A percentile compares a stretch with the other conserved stretches of the same genome.
phyloP scores from a whole-genome alignment of 805 yeast genomes.

The Candida fluviatilis region DNA sequence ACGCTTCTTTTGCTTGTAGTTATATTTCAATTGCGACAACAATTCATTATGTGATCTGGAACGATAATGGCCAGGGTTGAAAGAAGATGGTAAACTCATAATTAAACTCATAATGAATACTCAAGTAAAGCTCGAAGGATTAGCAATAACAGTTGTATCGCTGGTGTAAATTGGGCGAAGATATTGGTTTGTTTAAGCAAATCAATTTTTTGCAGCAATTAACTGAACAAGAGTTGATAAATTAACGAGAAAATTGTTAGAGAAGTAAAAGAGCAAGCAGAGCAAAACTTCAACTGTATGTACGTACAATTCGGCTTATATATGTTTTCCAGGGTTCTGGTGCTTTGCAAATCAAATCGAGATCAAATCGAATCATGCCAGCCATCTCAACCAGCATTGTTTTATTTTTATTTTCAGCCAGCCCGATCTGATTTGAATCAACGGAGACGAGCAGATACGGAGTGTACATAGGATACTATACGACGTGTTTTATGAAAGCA shows the following conservation, averaged over 20 bases:
- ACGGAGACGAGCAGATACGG: not conserved
- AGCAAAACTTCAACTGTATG: too few species aligned
- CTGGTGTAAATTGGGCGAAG: not conserved
- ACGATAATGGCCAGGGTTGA: conserved; percentile 26
- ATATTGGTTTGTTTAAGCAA: too few species aligned
- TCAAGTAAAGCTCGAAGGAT: too few species aligned
- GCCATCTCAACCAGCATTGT: conserved; percentile 4
- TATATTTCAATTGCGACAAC: conserved; percentile 21
- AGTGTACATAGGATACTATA: not conserved
- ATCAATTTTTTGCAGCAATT: too few species aligned
- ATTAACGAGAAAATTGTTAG: too few species aligned
- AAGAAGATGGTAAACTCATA: conserved; percentile 31
- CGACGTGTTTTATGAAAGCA: not conserved
- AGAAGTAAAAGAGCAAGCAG: too few species aligned
- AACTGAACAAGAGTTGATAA: too few species aligned
- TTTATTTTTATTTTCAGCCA: not conserved
- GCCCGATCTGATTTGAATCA: not conserved
- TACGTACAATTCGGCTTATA: too few species aligned
- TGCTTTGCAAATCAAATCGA: conserved; percentile 1
- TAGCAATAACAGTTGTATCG: not conserved
- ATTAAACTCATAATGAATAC: conserved; percentile 5
- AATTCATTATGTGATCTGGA: conserved; percentile 34
- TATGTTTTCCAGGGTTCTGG: too few species aligned
- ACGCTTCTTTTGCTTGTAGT: conserved; percentile 7
- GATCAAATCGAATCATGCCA: too few species aligned